phyloP scores from a whole-genome alignment of 1,139 yeast species.

The Sugiyamaella novakii region DNA sequence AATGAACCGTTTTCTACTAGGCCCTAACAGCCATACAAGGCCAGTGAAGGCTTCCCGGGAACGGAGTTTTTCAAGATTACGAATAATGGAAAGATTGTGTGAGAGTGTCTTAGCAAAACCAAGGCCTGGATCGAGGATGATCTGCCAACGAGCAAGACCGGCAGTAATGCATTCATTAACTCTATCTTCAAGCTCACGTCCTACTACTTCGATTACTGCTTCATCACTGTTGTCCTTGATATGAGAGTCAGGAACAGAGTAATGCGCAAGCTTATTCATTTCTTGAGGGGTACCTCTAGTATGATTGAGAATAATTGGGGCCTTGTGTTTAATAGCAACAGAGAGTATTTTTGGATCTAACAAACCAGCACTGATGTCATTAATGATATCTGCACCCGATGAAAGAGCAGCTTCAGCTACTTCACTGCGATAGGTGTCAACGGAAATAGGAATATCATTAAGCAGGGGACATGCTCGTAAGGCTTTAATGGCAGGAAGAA shows the following conservation, averaged over 20 bases:
- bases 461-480: constrained; percentile 53
- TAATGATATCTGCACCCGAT: constrained; percentile 88
- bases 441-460: constrained; percentile 58
- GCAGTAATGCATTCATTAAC: constrained; percentile 57
- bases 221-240: constrained; percentile 41
- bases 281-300: constrained; percentile 79
- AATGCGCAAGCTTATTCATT: constrained; percentile 65
- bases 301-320: constrained; percentile 82
- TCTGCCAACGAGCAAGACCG: constrained; percentile 87
- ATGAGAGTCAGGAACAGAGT: constrained; percentile 46
- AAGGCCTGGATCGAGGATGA: constrained; percentile 89
- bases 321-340: constrained; percentile 62
- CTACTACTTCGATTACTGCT: constrained; percentile 51
- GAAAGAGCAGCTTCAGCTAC: constrained; percentile 72
- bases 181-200: constrained; percentile 63
- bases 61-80: constrained; percentile 47
- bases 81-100: constrained; percentile 70
- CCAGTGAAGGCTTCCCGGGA: constrained; percentile 45
- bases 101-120: constrained; percentile 81
- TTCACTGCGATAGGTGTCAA: constrained; percentile 78
- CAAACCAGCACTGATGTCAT: constrained; percentile 85
- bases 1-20: constrained; percentile 84
- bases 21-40: constrained; percentile 75
- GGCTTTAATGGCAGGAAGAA: constrained; percentile 67
- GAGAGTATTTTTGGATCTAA: constrained; percentile 65